Conservation (phyloP, 805 yeast genomes). For the Sugiyamaella marilandica region DNA sequence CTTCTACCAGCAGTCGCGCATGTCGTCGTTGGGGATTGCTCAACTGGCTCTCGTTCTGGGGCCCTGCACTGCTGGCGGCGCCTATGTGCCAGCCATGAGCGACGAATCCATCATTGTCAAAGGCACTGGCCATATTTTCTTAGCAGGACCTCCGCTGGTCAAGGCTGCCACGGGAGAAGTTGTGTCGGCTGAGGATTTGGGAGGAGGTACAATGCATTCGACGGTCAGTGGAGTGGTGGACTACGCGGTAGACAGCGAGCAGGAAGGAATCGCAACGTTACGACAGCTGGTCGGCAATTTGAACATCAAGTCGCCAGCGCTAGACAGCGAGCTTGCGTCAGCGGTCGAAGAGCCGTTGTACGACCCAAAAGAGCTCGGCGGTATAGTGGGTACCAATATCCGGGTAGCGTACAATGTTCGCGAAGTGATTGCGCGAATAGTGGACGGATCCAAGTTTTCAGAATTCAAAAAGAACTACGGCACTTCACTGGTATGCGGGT, state of each 20-base stretch:
- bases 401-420: constrained; percentile 29
- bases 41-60: constrained; percentile 32
- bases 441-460: constrained; percentile 29
- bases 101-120: constrained; percentile 32
- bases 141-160: constrained; percentile 34
- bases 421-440: constrained; percentile 32
- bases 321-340: neutral
- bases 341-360: constrained; percentile 27
- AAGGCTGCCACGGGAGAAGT: constrained; percentile 35
- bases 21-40: constrained; percentile 30
- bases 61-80: constrained; percentile 35
- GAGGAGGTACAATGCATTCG: constrained; percentile 33
- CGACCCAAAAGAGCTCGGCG: constrained; percentile 28
- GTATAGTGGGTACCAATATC: constrained; percentile 30
- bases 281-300: constrained; percentile 27
- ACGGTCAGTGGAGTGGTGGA: constrained; percentile 31
- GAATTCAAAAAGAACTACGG: constrained; percentile 32
- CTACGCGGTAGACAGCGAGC: constrained; percentile 28
- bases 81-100: constrained; percentile 34
- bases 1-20: constrained; percentile 30
- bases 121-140: constrained; percentile 31
- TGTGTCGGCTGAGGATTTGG: constrained; percentile 30
- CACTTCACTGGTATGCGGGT: constrained; percentile 30
- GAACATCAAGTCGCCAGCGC: constrained; percentile 7
- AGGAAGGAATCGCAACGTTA: constrained; percentile 29